Evolutionary conservation across 345 rosid species (phyloP), one percentile per base, ranked within the genome.

Genomic region (Kandelia obovata): DNA sequence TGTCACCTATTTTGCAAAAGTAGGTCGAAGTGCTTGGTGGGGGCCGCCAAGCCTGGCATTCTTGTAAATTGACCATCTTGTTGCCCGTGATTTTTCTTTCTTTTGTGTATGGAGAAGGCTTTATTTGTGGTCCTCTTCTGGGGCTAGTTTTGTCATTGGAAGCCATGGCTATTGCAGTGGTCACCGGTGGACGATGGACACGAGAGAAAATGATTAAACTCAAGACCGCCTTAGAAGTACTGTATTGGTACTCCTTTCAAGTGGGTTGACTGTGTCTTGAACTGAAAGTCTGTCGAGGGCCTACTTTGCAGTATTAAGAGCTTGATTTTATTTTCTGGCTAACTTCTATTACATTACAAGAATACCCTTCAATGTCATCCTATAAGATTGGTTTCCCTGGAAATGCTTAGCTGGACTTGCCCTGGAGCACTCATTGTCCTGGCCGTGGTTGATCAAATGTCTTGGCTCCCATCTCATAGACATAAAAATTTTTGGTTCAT

Each of bases 401-500:
- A 66, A 69, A 71, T 75, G 83, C 87, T 67, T 53, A 75, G 87
- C 86, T 80, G 86, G 88, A 79, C 65, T 56, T 79, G 69, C 62
- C 76, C 74, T 73, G 69, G 66, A 71, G 61, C 58, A 66, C 66
- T 57, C 26, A 60, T 26, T 67, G 23, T 71, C 28, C 34, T 63
- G 62, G 43, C 61, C 71, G 67, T 70, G 80, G 69, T 79, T 68
- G 69, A 84, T 77, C 69, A 72, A 75, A 72, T 55, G 65, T 67
- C 66, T 65, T 65, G 85, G 90, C 84, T 71, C 86, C 90, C 86
- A 81, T 79, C 65, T 76, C 46, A 37, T 61, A 26, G 70, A 61
- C 65, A 51, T 9, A 26, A 68, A 35, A 65, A 31, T 11, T 7
- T 71, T 71, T 71, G 62, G 53, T 68, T 49, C 69, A 64, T 51